Evolutionary conservation across 352 stramenopile species (phyloP).

Genomic region (Globisporangium abappressorium): DNA sequence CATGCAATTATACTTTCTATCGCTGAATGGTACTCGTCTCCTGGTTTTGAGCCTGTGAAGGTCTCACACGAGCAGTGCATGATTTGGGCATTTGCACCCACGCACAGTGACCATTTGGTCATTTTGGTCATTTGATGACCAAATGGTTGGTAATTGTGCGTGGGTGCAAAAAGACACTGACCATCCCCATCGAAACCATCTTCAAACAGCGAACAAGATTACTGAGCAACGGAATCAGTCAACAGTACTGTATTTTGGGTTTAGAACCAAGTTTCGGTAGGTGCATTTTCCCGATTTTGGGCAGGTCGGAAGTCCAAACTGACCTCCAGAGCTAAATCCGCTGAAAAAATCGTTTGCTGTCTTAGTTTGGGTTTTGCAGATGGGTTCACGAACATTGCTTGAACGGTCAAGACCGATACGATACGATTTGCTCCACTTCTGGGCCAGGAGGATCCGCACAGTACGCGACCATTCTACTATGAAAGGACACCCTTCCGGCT

Average conservation of each 20-base stretch:
- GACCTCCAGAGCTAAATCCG: not conserved
- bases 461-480: not conserved
- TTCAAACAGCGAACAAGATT: not conserved
- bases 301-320: not conserved
- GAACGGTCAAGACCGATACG: not conserved
- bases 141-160: too few relatives aligned
- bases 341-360: not conserved
- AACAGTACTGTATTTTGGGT: not conserved
- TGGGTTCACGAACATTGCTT: not conserved
- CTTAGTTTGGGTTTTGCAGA: not conserved
- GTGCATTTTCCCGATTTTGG: not conserved
- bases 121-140: too few relatives aligned
- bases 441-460: not conserved
- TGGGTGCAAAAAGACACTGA: not conserved
- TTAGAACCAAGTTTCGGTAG: not conserved
- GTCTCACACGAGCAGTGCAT: too few relatives aligned
- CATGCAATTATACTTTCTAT: too few relatives aligned
- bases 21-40: too few relatives aligned
- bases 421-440: not conserved
- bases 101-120: too few relatives aligned
- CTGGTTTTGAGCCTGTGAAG: too few relatives aligned
- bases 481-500: not conserved
- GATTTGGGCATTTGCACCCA: too few relatives aligned
- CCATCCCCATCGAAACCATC: not conserved
- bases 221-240: not conserved